phyloP scores from a whole-genome alignment of 2,329 filamentous ascomycete genomes.

The Fusarium albidum region DNA sequence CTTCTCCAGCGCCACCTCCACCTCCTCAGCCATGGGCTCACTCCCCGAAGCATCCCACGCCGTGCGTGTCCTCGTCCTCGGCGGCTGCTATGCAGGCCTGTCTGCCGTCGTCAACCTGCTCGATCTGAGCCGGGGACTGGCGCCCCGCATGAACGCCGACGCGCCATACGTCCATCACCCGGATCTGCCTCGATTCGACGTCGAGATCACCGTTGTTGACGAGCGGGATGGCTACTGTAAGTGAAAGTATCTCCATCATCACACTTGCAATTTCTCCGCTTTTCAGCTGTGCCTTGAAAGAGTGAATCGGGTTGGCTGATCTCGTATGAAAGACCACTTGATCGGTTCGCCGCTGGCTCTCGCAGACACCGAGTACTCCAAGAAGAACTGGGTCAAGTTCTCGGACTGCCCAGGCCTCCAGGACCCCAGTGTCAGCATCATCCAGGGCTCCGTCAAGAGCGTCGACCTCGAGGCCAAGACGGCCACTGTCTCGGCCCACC shows the following conservation, averaged over 20 bases:
- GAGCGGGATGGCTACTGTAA: constrained; percentile 85
- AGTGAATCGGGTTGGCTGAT: constrained; percentile 11
- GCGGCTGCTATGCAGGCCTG: constrained; percentile 77
- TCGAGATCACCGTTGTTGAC: constrained; percentile 79
- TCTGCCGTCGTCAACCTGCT: constrained; percentile 72
- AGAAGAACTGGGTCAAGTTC: constrained; percentile 76
- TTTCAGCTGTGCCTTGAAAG: not conserved
- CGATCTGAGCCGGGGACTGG: constrained; percentile 67
- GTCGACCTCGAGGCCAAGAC: constrained; percentile 68
- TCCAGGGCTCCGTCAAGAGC: constrained; percentile 70
- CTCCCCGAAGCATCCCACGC: constrained; percentile 43
- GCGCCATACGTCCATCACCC: constrained; percentile 51
- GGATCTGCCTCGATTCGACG: constrained; percentile 57
- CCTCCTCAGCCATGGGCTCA: constrained; percentile 47
- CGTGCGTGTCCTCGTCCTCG: constrained; percentile 70
- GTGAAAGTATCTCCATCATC: constrained; percentile 42
- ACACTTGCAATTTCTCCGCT: not conserved
- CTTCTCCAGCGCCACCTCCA: constrained; percentile 25
- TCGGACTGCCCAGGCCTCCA: constrained; percentile 72
- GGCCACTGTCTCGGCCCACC: constrained; percentile 62
- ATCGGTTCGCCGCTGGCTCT: constrained; percentile 80
- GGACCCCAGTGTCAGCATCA: constrained; percentile 66
- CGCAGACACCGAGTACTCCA: constrained; percentile 67
- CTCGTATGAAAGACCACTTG: constrained; percentile 68
- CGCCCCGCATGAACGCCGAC: constrained; percentile 54